Percentiles rank a stretch among this genome's conserved stretches.
phyloP scores from a whole-genome alignment of 352 stramenopile genomes.

The Phytophthora syringae region DNA sequence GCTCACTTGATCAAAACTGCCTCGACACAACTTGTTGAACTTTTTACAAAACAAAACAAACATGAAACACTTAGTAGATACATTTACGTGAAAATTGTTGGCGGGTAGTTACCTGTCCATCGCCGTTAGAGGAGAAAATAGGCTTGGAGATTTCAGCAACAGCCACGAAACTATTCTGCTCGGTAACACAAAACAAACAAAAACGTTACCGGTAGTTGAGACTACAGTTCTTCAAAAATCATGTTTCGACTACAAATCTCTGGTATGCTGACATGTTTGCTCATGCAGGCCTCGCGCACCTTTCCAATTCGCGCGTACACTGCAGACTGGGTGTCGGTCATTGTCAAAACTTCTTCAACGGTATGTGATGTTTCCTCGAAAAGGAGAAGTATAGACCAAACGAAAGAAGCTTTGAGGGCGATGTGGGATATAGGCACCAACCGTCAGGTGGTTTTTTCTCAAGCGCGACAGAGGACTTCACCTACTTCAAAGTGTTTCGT shows the following conservation, averaged over 20 bases:
- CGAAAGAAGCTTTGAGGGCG: background rate
- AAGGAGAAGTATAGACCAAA: constrained; percentile 15
- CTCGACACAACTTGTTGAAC: too few species aligned
- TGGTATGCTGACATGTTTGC: constrained; percentile 30
- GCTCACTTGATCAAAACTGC: too few species aligned
- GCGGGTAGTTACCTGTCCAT: constrained; percentile 30
- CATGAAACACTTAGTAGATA: background rate
- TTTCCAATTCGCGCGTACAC: constrained; percentile 36
- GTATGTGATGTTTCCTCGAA: constrained; percentile 4
- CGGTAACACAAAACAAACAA: background rate
- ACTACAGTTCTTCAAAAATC: background rate
- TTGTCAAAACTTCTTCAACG: constrained; percentile 12
- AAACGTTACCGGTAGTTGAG: background rate
- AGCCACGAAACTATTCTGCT: constrained; percentile 29
- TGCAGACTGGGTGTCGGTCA: constrained; percentile 25
- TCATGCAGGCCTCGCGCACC: constrained; percentile 24
- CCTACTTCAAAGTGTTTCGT: constrained; percentile 1
- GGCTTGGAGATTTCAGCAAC: constrained; percentile 32
- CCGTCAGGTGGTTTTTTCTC: background rate
- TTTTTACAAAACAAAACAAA: background rate
- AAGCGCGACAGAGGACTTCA: constrained; percentile 27
- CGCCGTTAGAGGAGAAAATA: constrained; percentile 32
- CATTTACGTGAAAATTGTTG: background rate
- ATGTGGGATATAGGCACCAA: background rate
- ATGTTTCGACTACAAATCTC: constrained; percentile 11